Percentiles rank a stretch among this genome's conserved stretches.
These are phyloP conservation scores for Limnomonas spitsbergensis DNA, from an alignment of 139 green algal genomes.

Conservation along the genomic window DNA sequence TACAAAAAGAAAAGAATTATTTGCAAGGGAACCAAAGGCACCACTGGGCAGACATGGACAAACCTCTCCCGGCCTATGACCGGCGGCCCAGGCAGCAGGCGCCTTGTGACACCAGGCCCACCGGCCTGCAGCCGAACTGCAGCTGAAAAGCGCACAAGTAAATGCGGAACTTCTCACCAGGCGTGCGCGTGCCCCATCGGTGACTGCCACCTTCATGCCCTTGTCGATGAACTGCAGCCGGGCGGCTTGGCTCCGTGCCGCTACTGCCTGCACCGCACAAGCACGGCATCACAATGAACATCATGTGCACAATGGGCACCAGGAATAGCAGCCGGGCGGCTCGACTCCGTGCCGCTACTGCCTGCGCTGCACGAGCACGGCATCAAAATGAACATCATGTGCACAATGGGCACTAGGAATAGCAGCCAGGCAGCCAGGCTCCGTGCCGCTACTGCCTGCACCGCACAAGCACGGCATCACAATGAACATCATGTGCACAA, in stretches of 20 bases:
- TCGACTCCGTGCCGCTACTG: slow-evolving; percentile 54
- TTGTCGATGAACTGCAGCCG: slow-evolving; percentile 38
- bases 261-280: slow-evolving; percentile 47
- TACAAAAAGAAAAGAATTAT: too few relatives aligned
- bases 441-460: slow-evolving; percentile 63
- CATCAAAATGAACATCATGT: neutral
- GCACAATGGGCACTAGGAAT: slow-evolving; percentile 24
- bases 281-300: neutral
- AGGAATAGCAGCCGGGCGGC: slow-evolving; percentile 42
- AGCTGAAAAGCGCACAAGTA: too few relatives aligned
- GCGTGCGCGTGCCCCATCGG: slow-evolving; percentile 34
- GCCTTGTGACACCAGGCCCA: too few relatives aligned
- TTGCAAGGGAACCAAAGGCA: too few relatives aligned
- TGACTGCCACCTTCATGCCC: slow-evolving; percentile 50
- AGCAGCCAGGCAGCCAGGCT: slow-evolving; percentile 37
- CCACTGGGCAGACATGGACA: too few relatives aligned
- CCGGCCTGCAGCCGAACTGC: too few relatives aligned
- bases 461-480: neutral
- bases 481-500: neutral
- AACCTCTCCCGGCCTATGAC: too few relatives aligned
- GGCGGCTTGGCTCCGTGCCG: slow-evolving; percentile 53
- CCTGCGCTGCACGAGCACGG: slow-evolving; percentile 34
- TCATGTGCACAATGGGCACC: neutral
- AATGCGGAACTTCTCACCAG: too few relatives aligned
- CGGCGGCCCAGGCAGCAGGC: too few relatives aligned